Base-by-base conservation (phyloP, 2,329 filamentous ascomycete species). In the Juglanconis juglandina region DNA sequence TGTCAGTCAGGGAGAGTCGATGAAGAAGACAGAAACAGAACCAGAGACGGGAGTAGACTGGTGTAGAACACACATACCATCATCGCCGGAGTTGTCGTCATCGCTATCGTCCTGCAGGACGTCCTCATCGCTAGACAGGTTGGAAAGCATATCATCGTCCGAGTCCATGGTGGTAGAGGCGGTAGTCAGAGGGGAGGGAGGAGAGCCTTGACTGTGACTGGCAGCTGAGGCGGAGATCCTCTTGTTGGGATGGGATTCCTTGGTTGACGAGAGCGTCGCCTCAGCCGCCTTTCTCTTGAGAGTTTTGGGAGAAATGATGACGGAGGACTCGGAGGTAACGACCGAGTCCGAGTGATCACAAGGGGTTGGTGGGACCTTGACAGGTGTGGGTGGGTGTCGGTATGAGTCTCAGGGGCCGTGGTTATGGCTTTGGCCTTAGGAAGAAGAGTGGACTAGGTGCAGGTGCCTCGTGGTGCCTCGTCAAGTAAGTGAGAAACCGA, bases 131-230 rank as follows among this genome's bases (percentile, higher is more conserved):
- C 90, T 96, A 47, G 91, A 94, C 68, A 88, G 81, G 71, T 87
- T 87, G 68, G 90, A 96, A 84, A 95, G 89, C 75, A 93, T 93
- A 63, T 97, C 94, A 70, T 97, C 92, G 69, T 98, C 94, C 8
- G 93, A 97, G 78, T 96, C 92, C 93, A 97, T 97, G 65, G 80
- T 84, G 73, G 79, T 78, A 55, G 77, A 80, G 30, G 71, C 71
- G n/a, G 73, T 77, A 53, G 84, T 87, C 61, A 82, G 74, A 34
- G 84, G 82, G 5, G 84, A 85, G 14, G 83, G 83, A 30, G 86
- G 85, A 46, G 84, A 82, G 48, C 78, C 76, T 60, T 63, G 58
- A 10, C 24, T 46, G 6, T 73, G 67, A 39, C 67, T 64, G 73
- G 77, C 76, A 69, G 79, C 79, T 77, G 82, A 83, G 79, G 80